Conservation (phyloP, 768 basidiomycete genomes). For the Podaxis mareebaensis region DNA sequence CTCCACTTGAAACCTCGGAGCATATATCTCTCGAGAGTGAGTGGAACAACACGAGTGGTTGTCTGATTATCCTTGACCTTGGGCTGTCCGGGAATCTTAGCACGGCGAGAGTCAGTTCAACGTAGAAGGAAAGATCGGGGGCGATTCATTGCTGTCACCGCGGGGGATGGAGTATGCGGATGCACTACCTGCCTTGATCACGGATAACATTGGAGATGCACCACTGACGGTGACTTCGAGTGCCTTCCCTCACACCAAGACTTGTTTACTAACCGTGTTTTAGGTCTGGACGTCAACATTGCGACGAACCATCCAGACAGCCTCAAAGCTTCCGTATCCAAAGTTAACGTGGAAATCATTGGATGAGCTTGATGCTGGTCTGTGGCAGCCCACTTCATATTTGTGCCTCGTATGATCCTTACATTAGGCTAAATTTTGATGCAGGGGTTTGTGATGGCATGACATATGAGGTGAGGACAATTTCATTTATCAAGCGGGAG, state of each 20-base stretch:
- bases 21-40: constrained; percentile 93
- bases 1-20: constrained; percentile 94
- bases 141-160: constrained; percentile 87
- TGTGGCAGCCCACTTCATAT: constrained; percentile 9
- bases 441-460: constrained; percentile 94
- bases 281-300: constrained; percentile 99
- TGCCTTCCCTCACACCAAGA: not conserved
- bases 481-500: constrained; percentile 1
- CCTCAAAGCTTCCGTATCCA: constrained; percentile 73
- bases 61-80: constrained; percentile 6
- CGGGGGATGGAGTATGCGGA: constrained; percentile 84
- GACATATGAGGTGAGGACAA: constrained; percentile 74
- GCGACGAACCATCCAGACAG: constrained; percentile 90
- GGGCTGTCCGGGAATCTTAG: constrained; percentile 39
- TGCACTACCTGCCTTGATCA: constrained; percentile 85
- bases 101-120: constrained; percentile 99
- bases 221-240: constrained; percentile 68
- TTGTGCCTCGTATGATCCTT: not conserved
- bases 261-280: not conserved
- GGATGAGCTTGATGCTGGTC: constrained; percentile 93
- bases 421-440: not conserved
- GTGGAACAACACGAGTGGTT: constrained; percentile 24
- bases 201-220: constrained; percentile 87
- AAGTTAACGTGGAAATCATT: constrained; percentile 99
- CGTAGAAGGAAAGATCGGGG: constrained; percentile 94